Evolutionary conservation across 1,139 yeast species (phyloP).

Genomic region (Kurtzmaniella quercitrusa): DNA sequence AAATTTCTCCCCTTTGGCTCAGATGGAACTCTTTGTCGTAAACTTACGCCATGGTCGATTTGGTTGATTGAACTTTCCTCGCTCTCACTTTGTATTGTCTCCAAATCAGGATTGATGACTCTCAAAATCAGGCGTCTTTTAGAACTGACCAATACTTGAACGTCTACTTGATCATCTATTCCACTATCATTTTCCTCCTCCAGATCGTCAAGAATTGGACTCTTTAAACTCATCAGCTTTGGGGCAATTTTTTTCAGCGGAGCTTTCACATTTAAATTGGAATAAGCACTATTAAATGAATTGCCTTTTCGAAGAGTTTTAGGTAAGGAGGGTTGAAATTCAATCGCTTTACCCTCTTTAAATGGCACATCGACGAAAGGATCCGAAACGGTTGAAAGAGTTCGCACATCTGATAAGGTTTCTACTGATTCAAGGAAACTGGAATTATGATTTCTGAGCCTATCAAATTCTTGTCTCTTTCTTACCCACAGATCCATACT

Average conservation of each 20-base stretch:
- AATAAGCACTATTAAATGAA: slow-evolving; percentile 4
- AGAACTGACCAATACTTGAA: slow-evolving; percentile 71
- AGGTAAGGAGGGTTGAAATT: slow-evolving; percentile 1
- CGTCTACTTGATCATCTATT: slow-evolving; percentile 54
- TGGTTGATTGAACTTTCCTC: slow-evolving; percentile 8
- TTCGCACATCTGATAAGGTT: slow-evolving; percentile 16
- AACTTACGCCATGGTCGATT: slow-evolving; percentile 2
- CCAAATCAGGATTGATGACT: slow-evolving; percentile 60
- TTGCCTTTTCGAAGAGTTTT: slow-evolving; percentile 8
- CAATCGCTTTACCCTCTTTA: slow-evolving; percentile 12
- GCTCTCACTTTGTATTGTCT: slow-evolving; percentile 10
- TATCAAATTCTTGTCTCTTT: slow-evolving; percentile 48
- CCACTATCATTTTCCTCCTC: slow-evolving; percentile 2
- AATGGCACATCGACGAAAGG: slow-evolving; percentile 9
- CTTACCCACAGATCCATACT: slow-evolving; percentile 50
- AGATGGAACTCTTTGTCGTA: slow-evolving; percentile 31
- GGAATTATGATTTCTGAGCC: slow-evolving; percentile 15
- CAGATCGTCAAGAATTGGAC: slow-evolving; percentile 4
- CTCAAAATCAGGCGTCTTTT: slow-evolving; percentile 59
- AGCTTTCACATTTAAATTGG: background rate
- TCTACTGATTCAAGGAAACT: slow-evolving; percentile 31
- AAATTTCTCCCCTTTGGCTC: background rate
- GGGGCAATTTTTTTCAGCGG: slow-evolving; percentile 3
- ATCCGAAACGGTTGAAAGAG: slow-evolving; percentile 3
- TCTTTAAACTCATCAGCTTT: background rate